These are phyloP conservation scores for Pseudocercospora ulei DNA, from an alignment of 2,329 filamentous ascomycete species.

Conservation along the genomic window DNA sequence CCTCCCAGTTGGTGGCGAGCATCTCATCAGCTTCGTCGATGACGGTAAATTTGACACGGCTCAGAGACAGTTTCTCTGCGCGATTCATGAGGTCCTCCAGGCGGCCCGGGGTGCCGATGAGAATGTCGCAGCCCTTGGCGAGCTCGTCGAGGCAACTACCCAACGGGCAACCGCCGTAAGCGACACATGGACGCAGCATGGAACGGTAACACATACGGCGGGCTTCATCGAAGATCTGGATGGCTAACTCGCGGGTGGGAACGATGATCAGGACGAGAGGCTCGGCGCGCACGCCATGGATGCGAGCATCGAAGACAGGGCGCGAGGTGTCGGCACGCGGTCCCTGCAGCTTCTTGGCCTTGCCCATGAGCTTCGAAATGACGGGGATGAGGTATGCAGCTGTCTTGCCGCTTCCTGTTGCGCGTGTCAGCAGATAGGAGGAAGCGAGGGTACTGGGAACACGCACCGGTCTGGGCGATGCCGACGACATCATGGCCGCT, in stretches of 20 bases:
- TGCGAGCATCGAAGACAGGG: constrained; percentile 44
- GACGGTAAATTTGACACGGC: constrained; percentile 64
- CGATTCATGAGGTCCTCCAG: constrained; percentile 73
- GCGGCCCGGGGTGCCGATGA: constrained; percentile 81
- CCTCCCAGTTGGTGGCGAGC: constrained; percentile 65
- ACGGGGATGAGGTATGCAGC: constrained; percentile 85
- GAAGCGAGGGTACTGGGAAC: neutral
- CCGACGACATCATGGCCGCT: constrained; percentile 73
- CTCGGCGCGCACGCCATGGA: constrained; percentile 59
- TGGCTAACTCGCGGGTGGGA: constrained; percentile 80
- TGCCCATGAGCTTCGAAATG: constrained; percentile 86
- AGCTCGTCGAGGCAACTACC: constrained; percentile 62
- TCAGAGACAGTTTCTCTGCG: constrained; percentile 57
- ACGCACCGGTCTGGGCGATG: constrained; percentile 81
- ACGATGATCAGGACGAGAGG: constrained; percentile 77
- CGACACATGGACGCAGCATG: constrained; percentile 83
- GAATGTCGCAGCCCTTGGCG: constrained; percentile 72
- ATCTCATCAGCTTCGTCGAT: constrained; percentile 96
- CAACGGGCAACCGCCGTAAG: constrained; percentile 75
- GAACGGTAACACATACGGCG: constrained; percentile 88
- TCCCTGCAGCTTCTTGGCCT: constrained; percentile 77
- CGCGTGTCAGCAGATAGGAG: constrained; percentile 8
- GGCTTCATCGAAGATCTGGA: constrained; percentile 91
- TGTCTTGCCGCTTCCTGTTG: constrained; percentile 84
- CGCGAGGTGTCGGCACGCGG: constrained; percentile 53